Evolutionary conservation across 352 stramenopile genomes (phyloP), one percentile per base, ranked within the genome.

Genomic region (Phytophthora pinifolia): DNA sequence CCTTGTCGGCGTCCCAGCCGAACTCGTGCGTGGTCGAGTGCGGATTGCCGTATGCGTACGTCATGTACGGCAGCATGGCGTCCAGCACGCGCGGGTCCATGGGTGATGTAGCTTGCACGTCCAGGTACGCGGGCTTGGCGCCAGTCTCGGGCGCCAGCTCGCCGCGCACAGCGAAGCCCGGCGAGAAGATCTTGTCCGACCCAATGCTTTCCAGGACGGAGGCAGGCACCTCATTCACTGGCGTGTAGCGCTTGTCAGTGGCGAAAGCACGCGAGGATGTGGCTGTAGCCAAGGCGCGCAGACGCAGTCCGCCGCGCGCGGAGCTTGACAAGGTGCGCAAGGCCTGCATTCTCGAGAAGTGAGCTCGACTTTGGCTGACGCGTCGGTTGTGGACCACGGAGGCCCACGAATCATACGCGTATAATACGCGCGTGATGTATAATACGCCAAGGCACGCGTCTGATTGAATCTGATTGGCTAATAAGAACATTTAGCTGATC

Each of bases 11-110:
- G 56, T 99, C 97, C 97, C 97, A 99, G 17, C 98, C 98, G 70
- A 98, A 99, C 43, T 88, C 72, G 83, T 99, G 97, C 14, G 97
- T 99, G 8, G 96, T 94, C 55, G 96, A 99, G 81, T 99, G 98
- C 34, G 98, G 97, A 79, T 99, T 99, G 46, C 98, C 98, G 63
- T 98, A 99, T 25, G 78, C 68, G 67, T 90, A 88, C 61, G 97
- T 97, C 87, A 99, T 96, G 69, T 96, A 98, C 30, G 97, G 96
- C 72, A 99, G 75, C 97, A 99, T 99, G 25, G 94, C 90, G 72
- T 99, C 97, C 34, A 99, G 71, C 14, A 99, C 98, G 48, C 98
- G 90, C 36, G 97, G 97, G 75, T 99, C 98, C 79, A 99, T 85
- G 7, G 96, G 96, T 42, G 97, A 98, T 9, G 98, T 99, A n/a